These are phyloP conservation scores for Termitomyces sp. DNA, from an alignment of 768 basidiomycete species.

Conservation along the genomic window DNA sequence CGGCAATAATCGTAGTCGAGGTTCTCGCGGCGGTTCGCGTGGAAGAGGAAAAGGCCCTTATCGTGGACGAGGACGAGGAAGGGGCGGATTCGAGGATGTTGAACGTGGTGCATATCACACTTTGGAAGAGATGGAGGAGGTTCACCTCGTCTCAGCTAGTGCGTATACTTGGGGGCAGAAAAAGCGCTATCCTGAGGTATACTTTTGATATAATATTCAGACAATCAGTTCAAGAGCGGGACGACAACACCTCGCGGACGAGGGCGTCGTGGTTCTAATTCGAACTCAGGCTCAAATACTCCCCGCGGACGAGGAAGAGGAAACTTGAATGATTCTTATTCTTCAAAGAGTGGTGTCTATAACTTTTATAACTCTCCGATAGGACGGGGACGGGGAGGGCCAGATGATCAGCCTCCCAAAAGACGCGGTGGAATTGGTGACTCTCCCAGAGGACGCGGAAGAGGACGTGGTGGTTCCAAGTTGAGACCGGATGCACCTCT, in stretches of 20 bases:
- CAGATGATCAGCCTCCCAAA: constrained; percentile 9
- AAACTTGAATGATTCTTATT: not conserved
- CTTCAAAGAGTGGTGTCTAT: constrained; percentile 3
- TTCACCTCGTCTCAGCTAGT: constrained; percentile 22
- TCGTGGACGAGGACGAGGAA: constrained; percentile 26
- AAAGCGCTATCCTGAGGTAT: constrained; percentile 5
- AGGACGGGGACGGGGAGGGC: constrained; percentile 13
- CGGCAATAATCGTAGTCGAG: constrained; percentile 12
- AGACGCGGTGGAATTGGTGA: constrained; percentile 19
- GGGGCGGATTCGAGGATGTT: constrained; percentile 21
- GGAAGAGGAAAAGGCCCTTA: constrained; percentile 16
- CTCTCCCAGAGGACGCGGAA: constrained; percentile 19
- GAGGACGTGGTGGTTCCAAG: constrained; percentile 28
- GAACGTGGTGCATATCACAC: constrained; percentile 21
- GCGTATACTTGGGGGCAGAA: constrained; percentile 17
- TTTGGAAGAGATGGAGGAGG: constrained; percentile 17
- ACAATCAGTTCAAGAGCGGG: constrained; percentile 14
- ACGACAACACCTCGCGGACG: constrained; percentile 19
- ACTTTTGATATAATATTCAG: constrained; percentile 13
- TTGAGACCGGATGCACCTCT: constrained; percentile 43
- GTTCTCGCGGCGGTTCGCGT: constrained; percentile 12
- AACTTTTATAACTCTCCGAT: not conserved
- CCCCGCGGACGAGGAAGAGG: constrained; percentile 22
- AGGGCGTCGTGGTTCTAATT: constrained; percentile 10
- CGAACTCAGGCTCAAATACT: constrained; percentile 15